These are phyloP conservation scores for Haematococcus lacustris DNA, from an alignment of 139 green algal species.

Conservation along the genomic window DNA sequence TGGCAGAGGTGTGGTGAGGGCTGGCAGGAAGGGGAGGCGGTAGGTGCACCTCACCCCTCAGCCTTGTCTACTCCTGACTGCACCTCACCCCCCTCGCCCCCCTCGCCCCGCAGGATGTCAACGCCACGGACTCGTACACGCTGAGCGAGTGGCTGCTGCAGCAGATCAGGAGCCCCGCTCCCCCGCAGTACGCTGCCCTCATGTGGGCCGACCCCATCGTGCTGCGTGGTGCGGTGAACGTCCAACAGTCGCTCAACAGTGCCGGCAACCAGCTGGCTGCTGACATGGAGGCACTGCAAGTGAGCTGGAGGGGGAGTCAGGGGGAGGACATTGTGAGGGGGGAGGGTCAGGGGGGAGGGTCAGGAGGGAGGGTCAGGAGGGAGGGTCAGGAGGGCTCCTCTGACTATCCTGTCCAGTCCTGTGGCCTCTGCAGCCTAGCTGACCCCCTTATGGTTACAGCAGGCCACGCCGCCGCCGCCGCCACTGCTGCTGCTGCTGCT, in stretches of 20 bases:
- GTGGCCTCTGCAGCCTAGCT: too few species aligned
- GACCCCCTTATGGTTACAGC: too few species aligned
- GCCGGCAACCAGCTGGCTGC: background rate
- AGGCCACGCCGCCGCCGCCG: too few species aligned
- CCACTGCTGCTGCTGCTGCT: too few species aligned
- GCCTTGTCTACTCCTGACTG: too few species aligned
- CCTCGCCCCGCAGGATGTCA: conserved; percentile 1
- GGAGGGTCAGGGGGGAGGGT: background rate
- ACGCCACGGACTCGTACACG: background rate
- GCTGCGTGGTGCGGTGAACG: background rate
- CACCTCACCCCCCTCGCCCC: too few species aligned
- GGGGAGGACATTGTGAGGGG: background rate
- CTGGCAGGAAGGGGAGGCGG: too few species aligned
- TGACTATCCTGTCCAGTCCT: background rate
- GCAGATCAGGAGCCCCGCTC: background rate
- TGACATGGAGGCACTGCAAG: background rate
- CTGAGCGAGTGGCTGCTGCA: conserved; percentile 14
- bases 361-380: background rate
- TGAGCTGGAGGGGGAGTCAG: background rate
- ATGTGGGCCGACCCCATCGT: conserved; percentile 16
- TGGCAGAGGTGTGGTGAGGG: too few species aligned
- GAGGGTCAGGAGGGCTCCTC: background rate
- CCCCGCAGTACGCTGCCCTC: conserved; percentile 18
- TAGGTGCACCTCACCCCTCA: too few species aligned
- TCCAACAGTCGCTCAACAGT: background rate